Conservation (phyloP, 148 eudicot genomes). For the Pouteria glomerata region DNA sequence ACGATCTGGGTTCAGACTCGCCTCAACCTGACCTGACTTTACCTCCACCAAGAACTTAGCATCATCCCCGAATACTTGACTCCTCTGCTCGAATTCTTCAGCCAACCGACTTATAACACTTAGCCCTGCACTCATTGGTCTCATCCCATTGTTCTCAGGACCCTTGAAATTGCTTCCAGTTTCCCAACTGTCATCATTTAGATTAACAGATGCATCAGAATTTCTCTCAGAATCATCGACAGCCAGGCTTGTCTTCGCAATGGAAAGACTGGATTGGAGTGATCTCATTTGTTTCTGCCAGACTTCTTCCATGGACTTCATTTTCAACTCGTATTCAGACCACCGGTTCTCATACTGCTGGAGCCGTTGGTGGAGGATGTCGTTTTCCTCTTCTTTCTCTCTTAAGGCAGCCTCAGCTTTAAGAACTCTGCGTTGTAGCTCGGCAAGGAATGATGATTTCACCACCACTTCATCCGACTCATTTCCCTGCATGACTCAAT, state of each 20-base stretch:
- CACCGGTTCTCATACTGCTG: constrained; percentile 90
- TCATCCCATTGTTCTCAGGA: constrained; percentile 44
- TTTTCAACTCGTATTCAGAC: constrained; percentile 90
- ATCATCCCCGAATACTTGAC: constrained; percentile 88
- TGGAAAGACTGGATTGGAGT: constrained; percentile 88
- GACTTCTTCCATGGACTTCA: constrained; percentile 98
- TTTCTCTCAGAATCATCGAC: constrained; percentile 66
- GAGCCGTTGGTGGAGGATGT: constrained; percentile 77
- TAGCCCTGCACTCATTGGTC: constrained; percentile 67
- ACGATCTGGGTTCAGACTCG: constrained; percentile 66
- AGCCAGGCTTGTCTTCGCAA: constrained; percentile 78
- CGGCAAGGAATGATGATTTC: constrained; percentile 81
- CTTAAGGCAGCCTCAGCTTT: constrained; percentile 82
- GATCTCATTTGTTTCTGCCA: constrained; percentile 99
- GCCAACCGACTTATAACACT: constrained; percentile 81
- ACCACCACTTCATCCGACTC: constrained; percentile 76
- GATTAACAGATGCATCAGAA: constrained; percentile 65
- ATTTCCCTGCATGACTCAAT: constrained; percentile 42
- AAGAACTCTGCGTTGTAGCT: constrained; percentile 84
- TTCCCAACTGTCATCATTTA: constrained; percentile 49
- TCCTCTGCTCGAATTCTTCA: constrained; percentile 91
- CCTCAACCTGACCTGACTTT: constrained; percentile 84
- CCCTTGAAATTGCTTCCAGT: constrained; percentile 39
- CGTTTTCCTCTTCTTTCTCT: constrained; percentile 88
- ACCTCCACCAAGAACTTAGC: constrained; percentile 93